Evolutionary conservation across 805 yeast genomes (phyloP).

Genomic region (Diddensiella caesifluorescens): DNA sequence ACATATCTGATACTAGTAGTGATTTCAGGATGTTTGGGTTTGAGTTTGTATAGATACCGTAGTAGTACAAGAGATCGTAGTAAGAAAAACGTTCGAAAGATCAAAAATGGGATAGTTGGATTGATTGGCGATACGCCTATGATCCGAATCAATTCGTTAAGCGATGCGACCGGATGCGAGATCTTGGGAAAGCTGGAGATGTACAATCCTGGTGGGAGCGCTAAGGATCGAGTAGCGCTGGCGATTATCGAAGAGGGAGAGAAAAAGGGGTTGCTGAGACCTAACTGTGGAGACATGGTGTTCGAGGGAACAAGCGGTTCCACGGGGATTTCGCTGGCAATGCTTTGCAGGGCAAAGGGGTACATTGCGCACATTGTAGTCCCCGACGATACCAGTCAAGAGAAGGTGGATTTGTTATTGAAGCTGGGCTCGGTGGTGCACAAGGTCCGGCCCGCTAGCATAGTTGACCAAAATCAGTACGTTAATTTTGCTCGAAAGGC

Average conservation of each 20-base stretch:
- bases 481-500: slow-evolving; percentile 78
- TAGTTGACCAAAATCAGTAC: slow-evolving; percentile 88
- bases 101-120: slow-evolving; percentile 54
- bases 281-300: slow-evolving; percentile 62
- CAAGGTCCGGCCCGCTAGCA: slow-evolving; percentile 89
- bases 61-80: too few species aligned
- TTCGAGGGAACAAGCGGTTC: slow-evolving; percentile 97
- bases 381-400: slow-evolving; percentile 88
- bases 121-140: slow-evolving; percentile 89
- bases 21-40: too few species aligned
- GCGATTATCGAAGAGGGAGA: slow-evolving; percentile 75
- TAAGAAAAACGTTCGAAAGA: too few species aligned
- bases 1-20: too few species aligned
- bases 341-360: slow-evolving; percentile 83
- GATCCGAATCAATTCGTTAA: slow-evolving; percentile 65
- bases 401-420: slow-evolving; percentile 65
- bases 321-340: slow-evolving; percentile 90
- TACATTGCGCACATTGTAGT: slow-evolving; percentile 88
- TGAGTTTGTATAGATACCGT: too few species aligned
- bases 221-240: slow-evolving; percentile 89
- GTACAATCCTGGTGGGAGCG: slow-evolving; percentile 89
- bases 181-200: slow-evolving; percentile 84
- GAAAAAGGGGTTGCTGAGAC: slow-evolving; percentile 47
- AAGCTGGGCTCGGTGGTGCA: slow-evolving; percentile 78
- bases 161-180: slow-evolving; percentile 69